Conservation (phyloP, 2,329 filamentous ascomycete species). For the Monilinia laxa region DNA sequence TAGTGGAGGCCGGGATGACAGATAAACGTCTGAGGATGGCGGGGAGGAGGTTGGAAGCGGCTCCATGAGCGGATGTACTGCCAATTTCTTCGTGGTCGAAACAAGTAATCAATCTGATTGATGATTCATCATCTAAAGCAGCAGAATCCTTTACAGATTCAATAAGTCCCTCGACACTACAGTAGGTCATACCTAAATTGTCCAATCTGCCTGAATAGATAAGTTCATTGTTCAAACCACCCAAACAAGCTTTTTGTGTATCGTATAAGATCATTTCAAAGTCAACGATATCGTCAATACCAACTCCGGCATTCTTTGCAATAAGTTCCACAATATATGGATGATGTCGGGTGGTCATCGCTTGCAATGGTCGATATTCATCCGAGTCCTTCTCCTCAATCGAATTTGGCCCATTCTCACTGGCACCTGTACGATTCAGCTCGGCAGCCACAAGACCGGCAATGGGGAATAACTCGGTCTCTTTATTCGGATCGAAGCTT, state of each 20-base stretch:
- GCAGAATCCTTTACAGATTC: constrained; percentile 65
- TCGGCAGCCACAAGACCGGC: constrained; percentile 83
- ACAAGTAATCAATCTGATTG: constrained; percentile 86
- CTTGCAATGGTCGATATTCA: constrained; percentile 72
- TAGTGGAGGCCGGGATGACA: constrained; percentile 58
- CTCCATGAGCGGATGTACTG: constrained; percentile 87
- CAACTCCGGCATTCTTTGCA: constrained; percentile 72
- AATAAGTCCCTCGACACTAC: constrained; percentile 81
- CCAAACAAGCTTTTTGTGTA: constrained; percentile 85
- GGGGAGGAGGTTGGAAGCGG: constrained; percentile 87
- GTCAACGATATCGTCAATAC: constrained; percentile 73
- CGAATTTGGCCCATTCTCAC: constrained; percentile 35
- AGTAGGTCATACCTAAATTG: constrained; percentile 96
- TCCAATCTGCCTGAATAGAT: constrained; percentile 95
- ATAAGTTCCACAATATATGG: constrained; percentile 83
- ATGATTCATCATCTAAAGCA: constrained; percentile 71
- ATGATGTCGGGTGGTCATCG: constrained; percentile 81
- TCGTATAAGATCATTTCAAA: constrained; percentile 98
- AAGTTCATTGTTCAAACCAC: constrained; percentile 88
- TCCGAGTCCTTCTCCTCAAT: constrained; percentile 39
- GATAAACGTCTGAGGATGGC: constrained; percentile 84
- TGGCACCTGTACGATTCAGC: constrained; percentile 71
- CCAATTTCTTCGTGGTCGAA: constrained; percentile 99
- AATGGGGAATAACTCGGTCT: constrained; percentile 93
- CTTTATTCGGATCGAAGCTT: constrained; percentile 93